phyloP scores from a whole-genome alignment of 2,329 filamentous ascomycete genomes.

The Thelonectria olida region DNA sequence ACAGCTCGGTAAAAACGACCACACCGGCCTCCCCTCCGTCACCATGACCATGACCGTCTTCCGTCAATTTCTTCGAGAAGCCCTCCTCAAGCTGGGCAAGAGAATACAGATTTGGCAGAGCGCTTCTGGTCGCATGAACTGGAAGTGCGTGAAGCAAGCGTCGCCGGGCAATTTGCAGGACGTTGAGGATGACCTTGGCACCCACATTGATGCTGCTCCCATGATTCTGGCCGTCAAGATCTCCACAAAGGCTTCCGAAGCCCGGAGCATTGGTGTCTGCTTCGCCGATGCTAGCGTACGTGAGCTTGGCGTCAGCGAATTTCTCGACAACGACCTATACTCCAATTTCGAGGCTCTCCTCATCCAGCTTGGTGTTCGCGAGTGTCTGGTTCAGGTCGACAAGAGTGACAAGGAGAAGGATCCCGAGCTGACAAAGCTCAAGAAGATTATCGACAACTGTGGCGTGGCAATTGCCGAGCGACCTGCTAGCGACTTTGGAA shows the following conservation, averaged over 20 bases:
- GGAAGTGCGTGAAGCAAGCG: constrained; percentile 91
- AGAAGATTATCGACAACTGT: constrained; percentile 90
- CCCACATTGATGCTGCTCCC: constrained; percentile 86
- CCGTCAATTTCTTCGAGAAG: constrained; percentile 93
- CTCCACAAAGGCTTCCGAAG: constrained; percentile 85
- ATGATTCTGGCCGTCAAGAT: constrained; percentile 97
- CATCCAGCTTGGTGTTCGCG: constrained; percentile 94
- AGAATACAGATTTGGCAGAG: constrained; percentile 91
- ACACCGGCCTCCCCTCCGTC: constrained; percentile 88
- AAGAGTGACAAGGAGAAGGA: constrained; percentile 85
- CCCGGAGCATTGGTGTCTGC: constrained; percentile 89
- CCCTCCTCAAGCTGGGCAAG: constrained; percentile 90
- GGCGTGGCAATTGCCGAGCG: constrained; percentile 90
- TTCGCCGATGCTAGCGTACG: constrained; percentile 97
- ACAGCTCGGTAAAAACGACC: constrained; percentile 84
- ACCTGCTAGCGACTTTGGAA: constrained; percentile 79
- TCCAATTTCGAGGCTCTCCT: constrained; percentile 97
- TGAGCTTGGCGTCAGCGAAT: constrained; percentile 96
- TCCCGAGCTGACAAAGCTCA: constrained; percentile 85
- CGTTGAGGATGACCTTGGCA: constrained; percentile 92
- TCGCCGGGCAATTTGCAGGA: constrained; percentile 97
- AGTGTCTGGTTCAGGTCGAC: constrained; percentile 88
- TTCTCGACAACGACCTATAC: constrained; percentile 98
- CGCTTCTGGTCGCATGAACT: constrained; percentile 80
- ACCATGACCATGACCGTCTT: constrained; percentile 96